Evolutionary conservation across 2,329 filamentous ascomycete species (phyloP).

Genomic region (Colletotrichum plurivorum): DNA sequence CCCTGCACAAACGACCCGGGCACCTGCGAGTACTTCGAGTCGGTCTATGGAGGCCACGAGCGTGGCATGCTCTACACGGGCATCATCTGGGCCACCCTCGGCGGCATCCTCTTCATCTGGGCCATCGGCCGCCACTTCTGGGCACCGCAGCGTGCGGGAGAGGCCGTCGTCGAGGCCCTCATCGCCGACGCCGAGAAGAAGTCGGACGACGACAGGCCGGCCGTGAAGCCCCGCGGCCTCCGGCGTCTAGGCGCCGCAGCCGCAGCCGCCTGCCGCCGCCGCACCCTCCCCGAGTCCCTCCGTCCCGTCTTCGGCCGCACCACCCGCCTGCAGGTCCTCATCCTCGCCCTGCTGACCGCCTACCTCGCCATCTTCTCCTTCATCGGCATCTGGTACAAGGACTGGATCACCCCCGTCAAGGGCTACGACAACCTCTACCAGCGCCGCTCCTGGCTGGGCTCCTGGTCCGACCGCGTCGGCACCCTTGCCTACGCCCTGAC

Average conservation of each 20-base stretch:
- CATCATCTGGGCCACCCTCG: constrained; percentile 63
- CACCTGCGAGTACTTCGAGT: constrained; percentile 66
- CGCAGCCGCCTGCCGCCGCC: constrained; percentile 42
- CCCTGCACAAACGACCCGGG: constrained; percentile 62
- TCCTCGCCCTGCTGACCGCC: constrained; percentile 68
- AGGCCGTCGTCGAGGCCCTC: neutral
- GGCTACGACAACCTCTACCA: constrained; percentile 69
- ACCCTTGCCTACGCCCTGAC: constrained; percentile 81
- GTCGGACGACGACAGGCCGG: constrained; percentile 37
- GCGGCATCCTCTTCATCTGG: constrained; percentile 60
- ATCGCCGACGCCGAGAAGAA: neutral
- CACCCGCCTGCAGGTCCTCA: constrained; percentile 76
- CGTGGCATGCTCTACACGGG: constrained; percentile 64
- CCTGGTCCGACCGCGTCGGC: constrained; percentile 78
- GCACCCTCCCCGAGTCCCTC: constrained; percentile 73
- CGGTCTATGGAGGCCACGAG: constrained; percentile 65
- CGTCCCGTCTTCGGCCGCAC: constrained; percentile 75
- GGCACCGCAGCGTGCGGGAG: neutral
- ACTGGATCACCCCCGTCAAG: constrained; percentile 79
- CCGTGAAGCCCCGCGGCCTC: neutral
- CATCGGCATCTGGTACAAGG: constrained; percentile 76
- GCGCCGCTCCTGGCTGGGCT: constrained; percentile 75
- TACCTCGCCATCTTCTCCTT: constrained; percentile 80
- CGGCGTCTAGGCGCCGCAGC: neutral
- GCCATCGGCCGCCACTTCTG: constrained; percentile 48